phyloP scores from a whole-genome alignment of 257 asterid species.

The Ilex asprella region DNA sequence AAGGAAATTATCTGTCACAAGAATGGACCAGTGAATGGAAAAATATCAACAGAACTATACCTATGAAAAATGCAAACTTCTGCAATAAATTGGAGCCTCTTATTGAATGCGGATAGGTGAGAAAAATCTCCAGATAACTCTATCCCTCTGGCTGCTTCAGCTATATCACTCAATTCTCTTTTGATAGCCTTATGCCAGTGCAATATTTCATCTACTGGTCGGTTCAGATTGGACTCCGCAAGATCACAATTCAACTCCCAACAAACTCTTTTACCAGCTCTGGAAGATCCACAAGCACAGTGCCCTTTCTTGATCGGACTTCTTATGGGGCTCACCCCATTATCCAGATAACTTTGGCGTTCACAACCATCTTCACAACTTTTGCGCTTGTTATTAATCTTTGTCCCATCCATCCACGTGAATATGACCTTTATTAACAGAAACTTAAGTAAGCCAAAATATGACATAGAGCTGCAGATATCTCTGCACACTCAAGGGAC shows the following conservation, averaged over 20 bases:
- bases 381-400: slow-evolving; percentile 72
- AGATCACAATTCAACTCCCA: slow-evolving; percentile 31
- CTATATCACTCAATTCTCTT: slow-evolving; percentile 83
- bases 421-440: slow-evolving; percentile 56
- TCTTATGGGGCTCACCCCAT: slow-evolving; percentile 22
- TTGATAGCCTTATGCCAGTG: slow-evolving; percentile 92
- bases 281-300: slow-evolving; percentile 51
- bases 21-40: background rate
- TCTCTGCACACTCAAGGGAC: background rate
- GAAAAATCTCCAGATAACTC: slow-evolving; percentile 82
- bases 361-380: slow-evolving; percentile 39
- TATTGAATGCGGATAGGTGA: slow-evolving; percentile 63
- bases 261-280: slow-evolving; percentile 23
- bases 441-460: too few relatives aligned
- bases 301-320: slow-evolving; percentile 23
- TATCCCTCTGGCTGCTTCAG: slow-evolving; percentile 76
- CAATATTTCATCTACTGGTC: slow-evolving; percentile 83
- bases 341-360: slow-evolving; percentile 17
- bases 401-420: slow-evolving; percentile 92
- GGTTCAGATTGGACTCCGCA: slow-evolving; percentile 23
- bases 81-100: slow-evolving; percentile 91
- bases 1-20: background rate
- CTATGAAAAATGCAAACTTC: slow-evolving; percentile 98
- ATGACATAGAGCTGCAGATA: too few relatives aligned
- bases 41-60: slow-evolving; percentile 25